phyloP scores from a whole-genome alignment of 129 eudicot species.

The Helianthus annuus region DNA sequence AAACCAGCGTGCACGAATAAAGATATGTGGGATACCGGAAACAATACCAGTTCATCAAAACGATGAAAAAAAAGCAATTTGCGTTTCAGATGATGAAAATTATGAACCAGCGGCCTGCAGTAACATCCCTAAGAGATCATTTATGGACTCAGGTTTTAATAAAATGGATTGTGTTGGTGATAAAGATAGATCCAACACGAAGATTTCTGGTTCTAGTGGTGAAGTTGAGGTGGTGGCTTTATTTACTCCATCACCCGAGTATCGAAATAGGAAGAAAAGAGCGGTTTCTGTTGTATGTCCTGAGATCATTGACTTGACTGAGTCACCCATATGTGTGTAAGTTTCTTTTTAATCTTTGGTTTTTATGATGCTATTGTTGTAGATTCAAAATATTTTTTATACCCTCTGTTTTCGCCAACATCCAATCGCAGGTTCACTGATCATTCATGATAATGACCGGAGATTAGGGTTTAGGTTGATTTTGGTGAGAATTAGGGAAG shows the following conservation, averaged over 20 bases:
- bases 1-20: neutral
- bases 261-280: conserved; percentile 41
- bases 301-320: conserved; percentile 67
- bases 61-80: conserved; percentile 12
- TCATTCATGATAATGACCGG: no score
- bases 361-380: neutral
- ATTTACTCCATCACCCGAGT: conserved; percentile 62
- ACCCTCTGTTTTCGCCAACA: no score
- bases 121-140: conserved; percentile 4
- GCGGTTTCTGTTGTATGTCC: conserved; percentile 26
- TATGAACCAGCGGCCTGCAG: neutral
- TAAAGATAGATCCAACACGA: neutral
- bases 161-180: neutral
- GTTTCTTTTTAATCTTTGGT: neutral
- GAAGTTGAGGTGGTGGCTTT: conserved; percentile 67
- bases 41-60: conserved; percentile 15
- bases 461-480: no score
- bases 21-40: conserved; percentile 6
- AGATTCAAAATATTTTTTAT: conserved; percentile 5
- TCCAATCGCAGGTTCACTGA: no score
- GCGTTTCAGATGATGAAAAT: conserved; percentile 19
- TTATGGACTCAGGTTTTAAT: neutral
- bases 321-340: conserved; percentile 60
- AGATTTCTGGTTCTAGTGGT: conserved; percentile 13
- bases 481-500: no score